Base-by-base conservation (phyloP, 371 early-diverging fungal genomes). In the Dinochytrium kinnereticum region DNA sequence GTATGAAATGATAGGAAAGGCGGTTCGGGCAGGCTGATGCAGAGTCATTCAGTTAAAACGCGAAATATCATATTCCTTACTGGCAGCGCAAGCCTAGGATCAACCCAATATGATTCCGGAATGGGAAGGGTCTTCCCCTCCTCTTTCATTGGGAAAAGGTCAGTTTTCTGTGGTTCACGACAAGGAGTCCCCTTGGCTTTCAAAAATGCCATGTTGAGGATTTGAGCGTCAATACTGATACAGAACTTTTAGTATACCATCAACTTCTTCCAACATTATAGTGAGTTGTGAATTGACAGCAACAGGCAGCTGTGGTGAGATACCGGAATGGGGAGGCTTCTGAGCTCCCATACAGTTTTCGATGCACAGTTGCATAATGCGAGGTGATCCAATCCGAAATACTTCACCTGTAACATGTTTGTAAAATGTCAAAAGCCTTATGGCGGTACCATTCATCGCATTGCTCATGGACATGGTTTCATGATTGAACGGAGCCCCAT, bases 21-120 rank as follows among this genome's bases (percentile, higher is more conserved):
- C 91, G 28, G 70, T 77, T 59, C 90, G 81, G 21, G 72, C 74
- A 3, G 86, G 84, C 69, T 84, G 24, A 64, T n/a, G n/a, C n/a
- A n/a, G n/a, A n/a, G n/a, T n/a, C n/a, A n/a, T n/a, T 70, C 19
- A 2, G n/a, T 55, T 55, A 19, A 55, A 17, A 55, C 10, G 21
- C 57, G 28, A 1, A 39, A 64, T 7, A 21, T 50, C 33, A 64
- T 31, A 64, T 1, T 30, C n/a, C 61, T 7, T n/a, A 69, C 75
- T 7, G 75, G 70, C 24, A n/a, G 19, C 49, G 44, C 36, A n/a
- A 69, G 37, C 31, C 28, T 26, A 7, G 13, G 30, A 26, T 87
- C 87, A 1, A 87, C 85, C 91, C 90, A 90, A 76, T 87, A 92
- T 10, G 88, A 68, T 69, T 92, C 92, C 0, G 92, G 92, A 10